Percentiles rank a stretch among this genome's conserved stretches.
Conservation (phyloP, 352 stramenopile species). For the Elongisporangium prolatum region DNA sequence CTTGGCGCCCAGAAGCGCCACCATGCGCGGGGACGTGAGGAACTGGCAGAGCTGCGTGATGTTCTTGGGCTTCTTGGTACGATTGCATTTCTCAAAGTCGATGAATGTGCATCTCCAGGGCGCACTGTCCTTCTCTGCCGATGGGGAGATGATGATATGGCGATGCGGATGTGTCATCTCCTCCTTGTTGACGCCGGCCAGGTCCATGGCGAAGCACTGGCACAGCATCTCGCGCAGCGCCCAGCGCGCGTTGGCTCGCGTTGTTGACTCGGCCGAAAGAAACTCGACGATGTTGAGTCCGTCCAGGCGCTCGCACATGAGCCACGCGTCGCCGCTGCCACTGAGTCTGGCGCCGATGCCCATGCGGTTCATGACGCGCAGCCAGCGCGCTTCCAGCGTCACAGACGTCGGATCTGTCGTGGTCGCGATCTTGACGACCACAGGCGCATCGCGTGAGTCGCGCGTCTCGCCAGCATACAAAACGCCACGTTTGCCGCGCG, state of each 20-base stretch:
- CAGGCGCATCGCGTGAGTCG: constrained; percentile 1
- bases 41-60: constrained; percentile 81
- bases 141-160: constrained; percentile 57
- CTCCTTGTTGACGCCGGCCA: constrained; percentile 74
- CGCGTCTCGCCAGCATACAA: constrained; percentile 35
- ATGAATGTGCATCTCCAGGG: constrained; percentile 59
- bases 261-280: constrained; percentile 21
- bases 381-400: constrained; percentile 50
- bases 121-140: constrained; percentile 3
- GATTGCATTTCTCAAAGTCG: constrained; percentile 74
- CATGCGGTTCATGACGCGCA: constrained; percentile 55
- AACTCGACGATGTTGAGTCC: constrained; percentile 64
- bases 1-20: constrained; percentile 39
- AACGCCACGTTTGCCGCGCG: constrained; percentile 57
- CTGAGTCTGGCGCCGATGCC: constrained; percentile 48
- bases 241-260: constrained; percentile 35
- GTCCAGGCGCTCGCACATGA: constrained; percentile 55
- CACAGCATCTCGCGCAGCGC: constrained; percentile 55
- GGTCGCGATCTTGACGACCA: constrained; percentile 53
- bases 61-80: constrained; percentile 68
- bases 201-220: constrained; percentile 76
- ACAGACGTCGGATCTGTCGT: constrained; percentile 28
- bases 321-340: constrained; percentile 37
- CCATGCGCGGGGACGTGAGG: constrained; percentile 58
- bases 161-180: constrained; percentile 79